Evolutionary conservation across 2,329 filamentous ascomycete genomes (phyloP), one percentile per base, ranked within the genome.

Genomic region (Fusarium sacchari): DNA sequence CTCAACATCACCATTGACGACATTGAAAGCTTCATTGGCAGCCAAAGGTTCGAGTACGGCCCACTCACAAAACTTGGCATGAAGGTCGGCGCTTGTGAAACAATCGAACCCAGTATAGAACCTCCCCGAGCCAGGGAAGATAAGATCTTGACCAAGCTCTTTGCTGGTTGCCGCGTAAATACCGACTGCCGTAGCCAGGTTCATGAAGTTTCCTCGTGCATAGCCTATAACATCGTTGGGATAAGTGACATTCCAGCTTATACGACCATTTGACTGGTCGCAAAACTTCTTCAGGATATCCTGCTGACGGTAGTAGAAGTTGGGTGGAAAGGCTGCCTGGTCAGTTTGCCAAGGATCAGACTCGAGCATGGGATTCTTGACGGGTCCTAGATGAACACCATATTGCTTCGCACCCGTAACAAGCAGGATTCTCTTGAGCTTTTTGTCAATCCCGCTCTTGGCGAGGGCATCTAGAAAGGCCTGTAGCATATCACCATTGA

Each of bases 181-280:
- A 4, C 64, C 66, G 9, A 63, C 28, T 1, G 56, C 64, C 12
- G 56, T 69, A 12, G 26, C 49, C n/a, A 69, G 24, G 22, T 69
- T 69, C 66, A 69, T 69, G 12, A 69, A 69, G 34, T 69, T 69
- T 18, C 66, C 64, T 12, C 57, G 64, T 1, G 64, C 66, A 12
- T 68, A 69, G 5, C 66, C 66, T 3, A 69, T 68, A 13, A 69
- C 66, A 24, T 69, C 66, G n/a, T 63, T 68, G 3, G 64, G 49
- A 20, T 69, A 69, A 0, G 66, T 69, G 5, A 68, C 66, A 20
- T 69, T 65, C 62, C 62, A 65, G 9, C 46, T 17, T 0, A 32
- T 8, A 1, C 24, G 40, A 8, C 47, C 59, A 2, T 40, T 34
- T 10, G 26, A 24, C 15, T 65, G 40, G 1, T 55, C 24, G 17